phyloP scores from a whole-genome alignment of 495 filamentous ascomycete genomes.

The Pseudomonodictys pantanalensis region DNA sequence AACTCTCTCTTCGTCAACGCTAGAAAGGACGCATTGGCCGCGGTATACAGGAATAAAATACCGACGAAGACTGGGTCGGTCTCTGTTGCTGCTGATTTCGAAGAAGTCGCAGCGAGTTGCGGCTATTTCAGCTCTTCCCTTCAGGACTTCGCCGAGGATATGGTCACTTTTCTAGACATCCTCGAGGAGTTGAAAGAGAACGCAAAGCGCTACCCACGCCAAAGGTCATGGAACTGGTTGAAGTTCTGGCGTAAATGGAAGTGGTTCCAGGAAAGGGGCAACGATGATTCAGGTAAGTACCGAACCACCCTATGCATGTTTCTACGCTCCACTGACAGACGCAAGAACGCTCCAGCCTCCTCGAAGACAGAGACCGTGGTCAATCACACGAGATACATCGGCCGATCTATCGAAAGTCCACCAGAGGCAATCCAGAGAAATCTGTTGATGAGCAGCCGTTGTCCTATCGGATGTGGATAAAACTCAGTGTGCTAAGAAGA shows the following conservation, averaged over 20 bases:
- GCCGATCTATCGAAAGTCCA: slow-evolving; percentile 20
- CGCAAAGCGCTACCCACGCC: slow-evolving; percentile 53
- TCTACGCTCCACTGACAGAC: slow-evolving; percentile 28
- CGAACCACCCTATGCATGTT: slow-evolving; percentile 4
- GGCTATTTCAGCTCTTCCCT: slow-evolving; percentile 92
- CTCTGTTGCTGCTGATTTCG: slow-evolving; percentile 84
- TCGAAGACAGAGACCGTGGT: slow-evolving; percentile 27
- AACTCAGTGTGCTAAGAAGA: slow-evolving; percentile 56
- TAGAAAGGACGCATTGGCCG: slow-evolving; percentile 67
- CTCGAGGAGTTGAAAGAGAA: slow-evolving; percentile 77
- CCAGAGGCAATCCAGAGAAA: slow-evolving; percentile 29
- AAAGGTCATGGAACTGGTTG: slow-evolving; percentile 81
- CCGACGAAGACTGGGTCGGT: slow-evolving; percentile 60
- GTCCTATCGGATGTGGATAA: slow-evolving; percentile 58
- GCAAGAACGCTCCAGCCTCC: slow-evolving; percentile 17
- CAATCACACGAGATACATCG: slow-evolving; percentile 29
- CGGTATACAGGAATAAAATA: slow-evolving; percentile 75
- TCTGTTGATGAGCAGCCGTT: slow-evolving; percentile 23
- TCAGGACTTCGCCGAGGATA: slow-evolving; percentile 83
- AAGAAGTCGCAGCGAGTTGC: slow-evolving; percentile 93
- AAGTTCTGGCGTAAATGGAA: slow-evolving; percentile 64
- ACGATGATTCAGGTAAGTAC: slow-evolving; percentile 12
- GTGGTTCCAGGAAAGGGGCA: neutral
- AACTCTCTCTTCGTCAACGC: slow-evolving; percentile 72
- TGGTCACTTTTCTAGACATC: slow-evolving; percentile 75